phyloP scores from a whole-genome alignment of 2,329 filamentous ascomycete genomes.

The Phialocephala sp. region DNA sequence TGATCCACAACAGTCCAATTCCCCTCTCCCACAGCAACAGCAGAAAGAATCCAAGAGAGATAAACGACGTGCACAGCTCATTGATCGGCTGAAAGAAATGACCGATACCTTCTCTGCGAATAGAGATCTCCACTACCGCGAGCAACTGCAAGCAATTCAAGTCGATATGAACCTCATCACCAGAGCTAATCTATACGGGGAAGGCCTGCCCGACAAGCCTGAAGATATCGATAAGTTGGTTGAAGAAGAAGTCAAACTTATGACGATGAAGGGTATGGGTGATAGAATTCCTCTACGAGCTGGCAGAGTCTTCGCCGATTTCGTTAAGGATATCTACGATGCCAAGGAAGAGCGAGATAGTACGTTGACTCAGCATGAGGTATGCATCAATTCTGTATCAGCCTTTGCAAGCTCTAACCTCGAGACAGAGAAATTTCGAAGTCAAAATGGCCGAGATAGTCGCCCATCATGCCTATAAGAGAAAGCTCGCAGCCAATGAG shows the following conservation, averaged over 20 bases:
- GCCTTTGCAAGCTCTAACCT: slow-evolving; percentile 21
- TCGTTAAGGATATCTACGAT: slow-evolving; percentile 86
- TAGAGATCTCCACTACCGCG: slow-evolving; percentile 82
- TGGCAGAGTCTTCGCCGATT: slow-evolving; percentile 83
- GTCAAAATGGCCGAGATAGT: slow-evolving; percentile 64
- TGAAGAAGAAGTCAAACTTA: slow-evolving; percentile 37
- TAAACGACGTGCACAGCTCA: slow-evolving; percentile 82
- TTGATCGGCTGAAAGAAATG: slow-evolving; percentile 78
- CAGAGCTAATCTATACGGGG: slow-evolving; percentile 80
- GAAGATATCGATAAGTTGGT: slow-evolving; percentile 47
- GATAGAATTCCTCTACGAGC: slow-evolving; percentile 61
- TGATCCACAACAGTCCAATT: slow-evolving; percentile 41
- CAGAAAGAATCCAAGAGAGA: slow-evolving; percentile 75
- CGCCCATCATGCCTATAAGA: slow-evolving; percentile 64
- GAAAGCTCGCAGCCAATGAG: slow-evolving; percentile 67
- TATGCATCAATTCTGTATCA: slow-evolving; percentile 51
- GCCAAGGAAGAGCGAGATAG: slow-evolving; percentile 87
- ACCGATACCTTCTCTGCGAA: slow-evolving; percentile 80
- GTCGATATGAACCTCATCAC: slow-evolving; percentile 87
- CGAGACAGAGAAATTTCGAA: slow-evolving; percentile 63
- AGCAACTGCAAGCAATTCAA: slow-evolving; percentile 90
- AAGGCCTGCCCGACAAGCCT: slow-evolving; percentile 63
- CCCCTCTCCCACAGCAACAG: slow-evolving; percentile 40
- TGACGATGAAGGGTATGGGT: slow-evolving; percentile 45
- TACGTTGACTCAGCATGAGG: slow-evolving; percentile 80